These are phyloP conservation scores for Neopestalotiopsis sp. DNA, from an alignment of 2,329 filamentous ascomycete species.

Conservation along the genomic window DNA sequence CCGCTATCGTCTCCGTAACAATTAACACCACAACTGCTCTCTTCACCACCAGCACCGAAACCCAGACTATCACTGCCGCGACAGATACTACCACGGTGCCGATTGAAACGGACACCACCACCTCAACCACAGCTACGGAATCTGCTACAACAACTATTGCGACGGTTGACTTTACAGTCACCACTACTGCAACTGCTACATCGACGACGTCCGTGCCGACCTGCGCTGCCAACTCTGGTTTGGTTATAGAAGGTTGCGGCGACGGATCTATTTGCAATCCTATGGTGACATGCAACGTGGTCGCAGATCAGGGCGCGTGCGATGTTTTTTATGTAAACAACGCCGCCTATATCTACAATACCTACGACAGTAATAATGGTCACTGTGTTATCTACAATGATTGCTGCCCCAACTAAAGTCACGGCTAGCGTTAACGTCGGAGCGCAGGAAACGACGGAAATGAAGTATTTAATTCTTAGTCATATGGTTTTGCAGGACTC, in stretches of 20 bases:
- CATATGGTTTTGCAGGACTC: too few relatives aligned
- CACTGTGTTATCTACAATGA: too few relatives aligned
- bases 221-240: background rate
- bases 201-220: constrained; percentile 2
- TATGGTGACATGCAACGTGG: too few relatives aligned
- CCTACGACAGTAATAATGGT: too few relatives aligned
- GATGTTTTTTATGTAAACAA: too few relatives aligned
- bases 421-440: too few relatives aligned
- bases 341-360: too few relatives aligned
- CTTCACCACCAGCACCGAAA: constrained; percentile 6
- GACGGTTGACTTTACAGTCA: background rate
- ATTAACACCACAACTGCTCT: background rate
- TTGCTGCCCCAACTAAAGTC: too few relatives aligned
- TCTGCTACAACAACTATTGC: background rate
- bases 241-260: background rate
- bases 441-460: too few relatives aligned
- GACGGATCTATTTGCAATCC: background rate
- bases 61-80: constrained; percentile 6
- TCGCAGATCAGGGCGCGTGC: too few relatives aligned
- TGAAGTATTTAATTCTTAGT: too few relatives aligned
- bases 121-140: background rate
- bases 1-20: background rate
- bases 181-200: background rate
- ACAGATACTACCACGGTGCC: constrained; percentile 1
- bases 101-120: constrained; percentile 3